Evolutionary conservation across 345 rosid genomes (phyloP).

Genomic region (Crucihimalaya himalaica): DNA sequence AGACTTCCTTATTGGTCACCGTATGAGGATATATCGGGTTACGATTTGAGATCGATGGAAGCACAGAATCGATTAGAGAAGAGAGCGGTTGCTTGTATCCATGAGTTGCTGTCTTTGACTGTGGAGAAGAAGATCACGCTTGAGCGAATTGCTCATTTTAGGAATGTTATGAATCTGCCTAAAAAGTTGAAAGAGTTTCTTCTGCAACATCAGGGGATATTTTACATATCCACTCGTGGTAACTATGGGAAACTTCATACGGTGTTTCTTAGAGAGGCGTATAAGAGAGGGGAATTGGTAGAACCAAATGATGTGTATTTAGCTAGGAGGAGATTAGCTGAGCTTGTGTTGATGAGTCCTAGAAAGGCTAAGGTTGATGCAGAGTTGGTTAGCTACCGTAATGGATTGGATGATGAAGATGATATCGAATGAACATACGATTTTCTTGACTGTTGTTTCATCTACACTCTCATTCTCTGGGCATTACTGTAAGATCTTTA

Average conservation of each 20-base stretch:
- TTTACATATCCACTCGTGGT: conserved; percentile 92
- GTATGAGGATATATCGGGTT: conserved; percentile 79
- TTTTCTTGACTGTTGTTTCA: not conserved
- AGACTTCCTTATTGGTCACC: conserved; percentile 95
- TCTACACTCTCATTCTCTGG: conserved; percentile 2
- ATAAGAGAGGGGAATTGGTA: conserved; percentile 74
- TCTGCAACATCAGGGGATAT: conserved; percentile 90
- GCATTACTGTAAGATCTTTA: not conserved
- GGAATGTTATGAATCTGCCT: conserved; percentile 76
- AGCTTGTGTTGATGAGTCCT: conserved; percentile 72
- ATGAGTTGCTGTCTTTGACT: conserved; percentile 76
- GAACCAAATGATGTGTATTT: conserved; percentile 80
- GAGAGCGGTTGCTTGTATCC: conserved; percentile 89
- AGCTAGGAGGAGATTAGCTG: conserved; percentile 82
- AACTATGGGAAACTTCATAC: conserved; percentile 94
- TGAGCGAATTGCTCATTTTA: conserved; percentile 92
- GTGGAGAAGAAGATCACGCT: conserved; percentile 88
- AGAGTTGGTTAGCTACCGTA: conserved; percentile 64
- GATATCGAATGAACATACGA: conserved; percentile 35
- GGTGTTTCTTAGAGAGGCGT: conserved; percentile 83
- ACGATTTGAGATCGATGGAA: conserved; percentile 85
- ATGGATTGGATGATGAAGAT: conserved; percentile 51
- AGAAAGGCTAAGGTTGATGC: conserved; percentile 65
- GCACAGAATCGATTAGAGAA: conserved; percentile 95
- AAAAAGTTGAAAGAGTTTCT: conserved; percentile 84